Conservation (phyloP, 768 basidiomycete genomes). For the Basidioascus undulatus region DNA sequence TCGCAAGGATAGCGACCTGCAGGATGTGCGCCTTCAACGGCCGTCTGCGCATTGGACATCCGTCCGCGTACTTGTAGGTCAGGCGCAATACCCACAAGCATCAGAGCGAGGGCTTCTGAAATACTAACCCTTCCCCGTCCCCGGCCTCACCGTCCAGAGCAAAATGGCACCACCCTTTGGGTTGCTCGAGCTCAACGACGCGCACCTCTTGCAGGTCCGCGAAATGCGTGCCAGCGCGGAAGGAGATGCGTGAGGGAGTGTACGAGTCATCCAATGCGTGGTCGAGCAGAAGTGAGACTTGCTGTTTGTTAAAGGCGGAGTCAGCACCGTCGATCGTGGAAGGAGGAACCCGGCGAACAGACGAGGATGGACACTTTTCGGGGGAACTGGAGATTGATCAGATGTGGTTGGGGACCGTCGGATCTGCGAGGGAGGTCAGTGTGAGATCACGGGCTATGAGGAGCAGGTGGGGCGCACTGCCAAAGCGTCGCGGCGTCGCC, state of each 20-base stretch:
- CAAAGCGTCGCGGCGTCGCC: conserved; percentile 81
- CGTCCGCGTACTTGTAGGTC: neutral
- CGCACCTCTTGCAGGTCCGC: conserved; percentile 83
- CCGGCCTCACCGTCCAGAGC: conserved; percentile 55
- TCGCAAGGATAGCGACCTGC: conserved; percentile 69
- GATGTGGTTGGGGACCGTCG: conserved; percentile 92
- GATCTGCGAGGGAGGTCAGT: conserved; percentile 15
- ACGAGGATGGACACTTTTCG: conserved; percentile 74
- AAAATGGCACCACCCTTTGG: conserved; percentile 82
- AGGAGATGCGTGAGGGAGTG: conserved; percentile 70
- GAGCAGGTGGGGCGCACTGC: conserved; percentile 47
- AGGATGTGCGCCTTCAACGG: conserved; percentile 72
- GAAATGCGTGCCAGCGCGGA: conserved; percentile 75
- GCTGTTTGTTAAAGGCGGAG: conserved; percentile 26
- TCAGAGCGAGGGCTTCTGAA: neutral
- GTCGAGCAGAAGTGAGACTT: conserved; percentile 63
- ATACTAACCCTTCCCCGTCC: conserved; percentile 47
- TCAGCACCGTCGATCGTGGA: neutral
- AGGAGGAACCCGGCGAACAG: conserved; percentile 9
- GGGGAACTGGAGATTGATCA: conserved; percentile 80
- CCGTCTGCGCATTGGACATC: conserved; percentile 27
- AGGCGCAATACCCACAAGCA: neutral
- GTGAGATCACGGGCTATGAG: conserved; percentile 19
- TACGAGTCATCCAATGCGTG: conserved; percentile 81
- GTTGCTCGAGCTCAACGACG: conserved; percentile 55